Base-by-base conservation (phyloP, 208 protist genomes). In the Polymyxa betae region DNA sequence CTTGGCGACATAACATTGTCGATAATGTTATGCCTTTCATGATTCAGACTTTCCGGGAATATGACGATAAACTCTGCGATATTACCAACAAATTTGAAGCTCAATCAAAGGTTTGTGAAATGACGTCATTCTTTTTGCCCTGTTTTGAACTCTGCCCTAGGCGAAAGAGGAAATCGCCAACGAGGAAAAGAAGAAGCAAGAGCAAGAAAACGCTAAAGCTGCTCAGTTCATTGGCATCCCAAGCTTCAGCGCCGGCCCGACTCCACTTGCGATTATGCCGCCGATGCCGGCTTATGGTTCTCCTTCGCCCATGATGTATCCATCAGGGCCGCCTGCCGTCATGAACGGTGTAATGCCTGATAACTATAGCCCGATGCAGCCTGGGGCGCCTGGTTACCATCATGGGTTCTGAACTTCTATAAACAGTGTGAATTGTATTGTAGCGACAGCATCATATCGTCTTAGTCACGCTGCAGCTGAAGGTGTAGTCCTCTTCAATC, bases 1-100 rank as follows among this genome's bases (percentile, higher is more conserved):
- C 98, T 35, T 99, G 98, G 98, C 93, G 97, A 88, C 95, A 99
- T 93, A 95, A 97, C 88, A 95, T 99, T 88, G 97, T 95, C 0
- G 98, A 99, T 91, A 96, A 98, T 89, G 97, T 96, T 0, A 99
- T 99, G 98, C 99, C 99, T 78, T 99, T 97, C 95, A 91, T 99
- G 60, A 98, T 99, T 91, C 98, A 99, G 94, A 94, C 96, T 32
- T 95, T 98, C 24, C 93, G 97, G 45, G 97, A 99, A 91, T 98
- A 98, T 94, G 95, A 95, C 1, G 66, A 44, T 38, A 97, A 96
- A 94, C 93, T 98, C 32, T 93, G 95, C 90, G 93, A 91, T 38
- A 94, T 98, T 49, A 1, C 77, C 38, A 82, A 60, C 38, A 90
- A 94, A 29, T 12, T 93, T 24, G 88, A 90, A 35, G 52, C 5